These are phyloP conservation scores for Carallia brachiata DNA, from an alignment of 345 rosid genomes.

Conservation along the genomic window DNA sequence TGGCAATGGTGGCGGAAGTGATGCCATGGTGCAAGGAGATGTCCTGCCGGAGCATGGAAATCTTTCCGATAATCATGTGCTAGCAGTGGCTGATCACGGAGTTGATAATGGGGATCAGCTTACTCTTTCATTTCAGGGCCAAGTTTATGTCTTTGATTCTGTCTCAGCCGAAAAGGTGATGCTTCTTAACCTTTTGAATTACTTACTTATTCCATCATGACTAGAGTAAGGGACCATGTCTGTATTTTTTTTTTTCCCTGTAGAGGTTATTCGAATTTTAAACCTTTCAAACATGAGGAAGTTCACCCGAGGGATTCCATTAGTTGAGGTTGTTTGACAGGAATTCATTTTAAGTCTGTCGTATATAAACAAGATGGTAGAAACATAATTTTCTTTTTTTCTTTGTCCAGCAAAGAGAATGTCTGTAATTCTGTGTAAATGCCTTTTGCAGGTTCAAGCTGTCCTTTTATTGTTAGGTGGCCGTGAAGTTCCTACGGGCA, in stretches of 20 bases:
- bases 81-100: conserved; percentile 3
- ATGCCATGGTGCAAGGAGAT: conserved; percentile 13
- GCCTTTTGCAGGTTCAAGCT: conserved; percentile 54
- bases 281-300: not conserved
- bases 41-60: not conserved
- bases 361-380: too few species aligned
- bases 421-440: not conserved
- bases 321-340: not conserved
- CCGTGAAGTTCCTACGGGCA: conserved; percentile 45
- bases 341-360: too few species aligned
- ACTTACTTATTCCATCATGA: not conserved
- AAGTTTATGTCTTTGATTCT: conserved; percentile 23
- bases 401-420: not conserved
- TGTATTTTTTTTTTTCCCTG: too few species aligned
- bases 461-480: conserved; percentile 61
- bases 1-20: conserved; percentile 31
- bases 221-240: too few species aligned
- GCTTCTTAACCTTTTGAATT: not conserved
- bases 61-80: not conserved
- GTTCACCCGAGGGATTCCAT: not conserved
- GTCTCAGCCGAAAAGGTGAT: conserved; percentile 19
- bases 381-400: too few species aligned
- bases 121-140: conserved; percentile 26
- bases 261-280: too few species aligned
- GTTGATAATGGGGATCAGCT: conserved; percentile 19